Percentiles rank a stretch among this genome's conserved stretches.
phyloP scores from a whole-genome alignment of 441 rosid species.

The Aleurites moluccanus region DNA sequence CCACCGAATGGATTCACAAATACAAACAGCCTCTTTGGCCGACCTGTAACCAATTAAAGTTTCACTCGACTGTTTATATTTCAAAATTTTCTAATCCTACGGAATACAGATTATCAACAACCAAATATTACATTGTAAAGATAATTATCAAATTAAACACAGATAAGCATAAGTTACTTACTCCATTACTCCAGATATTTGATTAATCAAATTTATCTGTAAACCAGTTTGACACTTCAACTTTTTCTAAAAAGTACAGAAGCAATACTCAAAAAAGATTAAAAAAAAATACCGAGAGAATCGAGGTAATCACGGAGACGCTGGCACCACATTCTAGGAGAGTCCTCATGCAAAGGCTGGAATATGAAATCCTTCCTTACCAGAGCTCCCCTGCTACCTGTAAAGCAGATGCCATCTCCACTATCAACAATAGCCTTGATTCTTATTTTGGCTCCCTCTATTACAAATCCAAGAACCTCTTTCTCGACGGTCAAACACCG shows the following conservation, averaged over 20 bases:
- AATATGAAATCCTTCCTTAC: constrained; percentile 65
- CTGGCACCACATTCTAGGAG: constrained; percentile 52
- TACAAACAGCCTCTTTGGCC: constrained; percentile 72
- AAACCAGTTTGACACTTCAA: neutral
- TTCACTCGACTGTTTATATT: neutral
- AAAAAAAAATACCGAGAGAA: constrained; percentile 57
- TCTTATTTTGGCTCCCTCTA: constrained; percentile 50
- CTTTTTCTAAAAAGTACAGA: no score
- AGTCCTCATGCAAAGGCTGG: constrained; percentile 58
- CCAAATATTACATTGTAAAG: neutral
- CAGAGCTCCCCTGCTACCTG: constrained; percentile 39
- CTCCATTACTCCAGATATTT: no score
- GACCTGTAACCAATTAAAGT: constrained; percentile 37
- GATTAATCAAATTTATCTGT: no score
- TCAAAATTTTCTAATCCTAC: constrained; percentile 1
- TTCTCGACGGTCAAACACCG: constrained; percentile 46
- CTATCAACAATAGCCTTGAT: constrained; percentile 48
- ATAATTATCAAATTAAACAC: no score
- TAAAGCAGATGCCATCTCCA: constrained; percentile 49
- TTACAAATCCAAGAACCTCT: constrained; percentile 59
- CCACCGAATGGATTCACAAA: constrained; percentile 91
- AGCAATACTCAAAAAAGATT: neutral
- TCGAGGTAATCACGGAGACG: constrained; percentile 52
- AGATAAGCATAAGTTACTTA: no score
- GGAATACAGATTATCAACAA: neutral